Evolutionary conservation across 176 grass and related monocot species (phyloP).

Genomic region (Oryza longistaminata): DNA sequence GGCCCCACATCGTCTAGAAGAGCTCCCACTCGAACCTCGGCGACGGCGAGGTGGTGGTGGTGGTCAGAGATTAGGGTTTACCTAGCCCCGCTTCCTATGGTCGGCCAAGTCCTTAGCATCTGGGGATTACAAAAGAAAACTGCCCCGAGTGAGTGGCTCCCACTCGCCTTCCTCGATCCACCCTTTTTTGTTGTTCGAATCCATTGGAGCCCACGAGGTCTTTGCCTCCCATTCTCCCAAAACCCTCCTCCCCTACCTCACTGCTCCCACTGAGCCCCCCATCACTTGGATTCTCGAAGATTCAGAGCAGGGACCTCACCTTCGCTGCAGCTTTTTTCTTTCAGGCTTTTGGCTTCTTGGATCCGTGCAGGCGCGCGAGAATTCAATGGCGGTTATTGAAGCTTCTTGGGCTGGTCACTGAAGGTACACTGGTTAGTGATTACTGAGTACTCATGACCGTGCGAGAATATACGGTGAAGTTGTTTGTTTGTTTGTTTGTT

Average conservation of each 20-base stretch:
- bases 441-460: background rate
- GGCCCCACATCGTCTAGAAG: slow-evolving; percentile 47
- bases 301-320: slow-evolving; percentile 30
- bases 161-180: slow-evolving; percentile 20
- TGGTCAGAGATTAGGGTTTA: slow-evolving; percentile 43
- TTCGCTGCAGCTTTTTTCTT: slow-evolving; percentile 23
- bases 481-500: background rate
- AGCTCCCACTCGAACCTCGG: slow-evolving; percentile 89
- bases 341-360: slow-evolving; percentile 41
- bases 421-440: background rate
- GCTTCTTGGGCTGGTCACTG: background rate
- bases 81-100: slow-evolving; percentile 36
- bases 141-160: slow-evolving; percentile 23
- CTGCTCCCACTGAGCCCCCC: slow-evolving; percentile 27
- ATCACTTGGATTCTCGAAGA: slow-evolving; percentile 35
- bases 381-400: slow-evolving; percentile 21
- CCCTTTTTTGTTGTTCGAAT: slow-evolving; percentile 50
- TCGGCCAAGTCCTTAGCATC: slow-evolving; percentile 28
- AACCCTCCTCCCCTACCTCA: slow-evolving; percentile 26
- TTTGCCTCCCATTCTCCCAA: slow-evolving; percentile 34
- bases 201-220: slow-evolving; percentile 59
- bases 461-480: background rate
- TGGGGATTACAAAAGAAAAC: slow-evolving; percentile 57
- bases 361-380: slow-evolving; percentile 7
- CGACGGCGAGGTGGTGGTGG: slow-evolving; percentile 59